Percentiles rank a stretch among this genome's conserved stretches.
phyloP scores from a whole-genome alignment of 768 basidiomycete species.

The Omphalotus guepiniiformis region DNA sequence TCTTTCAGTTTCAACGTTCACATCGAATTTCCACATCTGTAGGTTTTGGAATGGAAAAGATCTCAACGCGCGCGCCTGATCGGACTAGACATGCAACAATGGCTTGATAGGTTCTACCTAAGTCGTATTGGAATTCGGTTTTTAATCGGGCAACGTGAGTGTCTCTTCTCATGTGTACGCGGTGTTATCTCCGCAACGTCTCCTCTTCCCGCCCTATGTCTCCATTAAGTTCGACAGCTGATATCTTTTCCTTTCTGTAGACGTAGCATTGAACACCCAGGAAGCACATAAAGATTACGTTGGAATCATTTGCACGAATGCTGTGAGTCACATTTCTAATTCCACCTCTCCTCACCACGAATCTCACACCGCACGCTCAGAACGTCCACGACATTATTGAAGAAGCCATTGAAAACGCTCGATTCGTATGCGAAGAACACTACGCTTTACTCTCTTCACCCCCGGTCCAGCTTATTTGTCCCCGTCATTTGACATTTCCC shows the following conservation, averaged over 20 bases:
- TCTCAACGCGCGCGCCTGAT: conserved; percentile 64
- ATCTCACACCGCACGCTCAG: conserved; percentile 27
- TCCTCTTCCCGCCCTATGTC: background rate
- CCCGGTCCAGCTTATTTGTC: conserved; percentile 94
- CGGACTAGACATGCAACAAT: conserved; percentile 86
- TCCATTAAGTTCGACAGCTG: too few relatives aligned
- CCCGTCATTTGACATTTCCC: conserved; percentile 77
- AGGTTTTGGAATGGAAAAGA: conserved; percentile 95
- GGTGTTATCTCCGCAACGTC: background rate
- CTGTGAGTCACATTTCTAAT: conserved; percentile 44
- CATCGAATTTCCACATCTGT: too few relatives aligned
- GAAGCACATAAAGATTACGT: conserved; percentile 90
- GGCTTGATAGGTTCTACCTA: conserved; percentile 97
- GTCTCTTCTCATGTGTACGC: conserved; percentile 2
- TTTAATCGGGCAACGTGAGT: conserved; percentile 90
- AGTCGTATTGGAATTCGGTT: conserved; percentile 94
- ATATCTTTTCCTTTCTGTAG: conserved; percentile 31
- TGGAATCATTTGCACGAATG: conserved; percentile 94
- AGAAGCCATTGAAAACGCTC: conserved; percentile 97
- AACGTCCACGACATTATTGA: conserved; percentile 97
- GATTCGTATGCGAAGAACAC: conserved; percentile 11
- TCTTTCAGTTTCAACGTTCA: too few relatives aligned
- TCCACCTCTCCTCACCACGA: background rate
- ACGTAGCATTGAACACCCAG: conserved; percentile 91
- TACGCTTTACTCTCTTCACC: conserved; percentile 90